Evolutionary conservation across 2,329 filamentous ascomycete genomes (phyloP).

Genomic region (Monosporascus sp.): DNA sequence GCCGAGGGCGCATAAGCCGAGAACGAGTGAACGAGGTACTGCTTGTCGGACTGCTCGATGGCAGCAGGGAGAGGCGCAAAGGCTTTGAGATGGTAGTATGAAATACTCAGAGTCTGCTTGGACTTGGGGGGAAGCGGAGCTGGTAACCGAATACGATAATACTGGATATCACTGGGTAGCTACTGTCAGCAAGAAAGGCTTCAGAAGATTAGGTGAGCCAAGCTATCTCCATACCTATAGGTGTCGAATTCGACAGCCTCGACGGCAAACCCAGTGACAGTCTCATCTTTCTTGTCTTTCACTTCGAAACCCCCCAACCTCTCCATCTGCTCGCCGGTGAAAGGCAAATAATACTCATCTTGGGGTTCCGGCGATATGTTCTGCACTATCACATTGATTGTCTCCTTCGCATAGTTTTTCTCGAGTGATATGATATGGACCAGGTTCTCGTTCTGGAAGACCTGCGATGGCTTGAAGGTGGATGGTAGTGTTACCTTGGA

Average conservation of each 20-base stretch:
- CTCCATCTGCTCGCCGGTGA: conserved; percentile 69
- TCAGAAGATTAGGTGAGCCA: conserved; percentile 5
- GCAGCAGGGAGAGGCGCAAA: conserved; percentile 73
- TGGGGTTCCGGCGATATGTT: conserved; percentile 77
- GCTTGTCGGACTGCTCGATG: conserved; percentile 79
- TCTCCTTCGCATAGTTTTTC: conserved; percentile 86
- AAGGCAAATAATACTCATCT: conserved; percentile 86
- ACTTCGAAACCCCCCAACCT: conserved; percentile 84
- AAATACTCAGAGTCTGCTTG: conserved; percentile 83
- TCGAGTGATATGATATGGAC: conserved; percentile 88
- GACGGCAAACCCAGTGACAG: conserved; percentile 61
- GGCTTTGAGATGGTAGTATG: conserved; percentile 75
- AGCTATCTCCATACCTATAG: conserved; percentile 43
- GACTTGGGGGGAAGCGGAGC: conserved; percentile 67
- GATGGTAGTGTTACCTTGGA: conserved; percentile 56
- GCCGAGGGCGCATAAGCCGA: conserved; percentile 79
- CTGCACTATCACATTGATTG: conserved; percentile 89
- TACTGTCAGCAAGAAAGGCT: conserved; percentile 17
- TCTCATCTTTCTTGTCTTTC: conserved; percentile 79
- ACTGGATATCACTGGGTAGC: conserved; percentile 60
- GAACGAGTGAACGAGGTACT: conserved; percentile 82
- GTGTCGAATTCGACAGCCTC: conserved; percentile 62
- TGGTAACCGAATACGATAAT: conserved; percentile 78
- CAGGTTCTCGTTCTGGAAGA: conserved; percentile 90
- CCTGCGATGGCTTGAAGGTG: conserved; percentile 77